These are phyloP conservation scores for Trichosanthes cucumerina DNA, from an alignment of 306 rosid species.

Conservation along the genomic window DNA sequence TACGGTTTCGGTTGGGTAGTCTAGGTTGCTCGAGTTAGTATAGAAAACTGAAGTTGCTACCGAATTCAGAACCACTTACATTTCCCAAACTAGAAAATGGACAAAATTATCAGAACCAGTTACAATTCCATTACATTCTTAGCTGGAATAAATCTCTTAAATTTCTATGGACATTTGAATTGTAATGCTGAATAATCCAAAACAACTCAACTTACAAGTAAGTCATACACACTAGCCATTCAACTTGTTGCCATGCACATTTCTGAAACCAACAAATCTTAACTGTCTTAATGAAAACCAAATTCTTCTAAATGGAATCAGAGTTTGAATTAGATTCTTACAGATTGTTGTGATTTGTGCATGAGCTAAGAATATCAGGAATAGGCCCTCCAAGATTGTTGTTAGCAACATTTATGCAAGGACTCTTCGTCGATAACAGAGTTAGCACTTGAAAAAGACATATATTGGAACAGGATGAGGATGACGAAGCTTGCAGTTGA, in stretches of 20 bases:
- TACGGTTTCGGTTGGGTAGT: no score
- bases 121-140: conserved; percentile 91
- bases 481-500: conserved; percentile 68
- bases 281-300: background rate
- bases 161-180: conserved; percentile 39
- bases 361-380: conserved; percentile 72
- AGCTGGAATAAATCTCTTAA: conserved; percentile 71
- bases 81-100: background rate
- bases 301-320: background rate
- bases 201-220: conserved; percentile 52
- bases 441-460: background rate
- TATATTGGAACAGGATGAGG: conserved; percentile 7
- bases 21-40: conserved; percentile 32
- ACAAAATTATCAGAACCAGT: conserved; percentile 9
- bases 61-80: background rate
- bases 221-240: conserved; percentile 92
- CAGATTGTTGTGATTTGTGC: conserved; percentile 92
- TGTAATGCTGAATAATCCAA: background rate
- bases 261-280: conserved; percentile 22
- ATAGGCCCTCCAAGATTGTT: conserved; percentile 80
- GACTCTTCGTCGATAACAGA: background rate
- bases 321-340: conserved; percentile 29
- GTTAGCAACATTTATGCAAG: conserved; percentile 69
- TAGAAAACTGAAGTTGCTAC: background rate
- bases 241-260: conserved; percentile 80